Percentiles rank a stretch among this genome's conserved stretches.
Evolutionary conservation across 345 rosid genomes (phyloP).

Genomic region (Stellera chamaejasme): DNA sequence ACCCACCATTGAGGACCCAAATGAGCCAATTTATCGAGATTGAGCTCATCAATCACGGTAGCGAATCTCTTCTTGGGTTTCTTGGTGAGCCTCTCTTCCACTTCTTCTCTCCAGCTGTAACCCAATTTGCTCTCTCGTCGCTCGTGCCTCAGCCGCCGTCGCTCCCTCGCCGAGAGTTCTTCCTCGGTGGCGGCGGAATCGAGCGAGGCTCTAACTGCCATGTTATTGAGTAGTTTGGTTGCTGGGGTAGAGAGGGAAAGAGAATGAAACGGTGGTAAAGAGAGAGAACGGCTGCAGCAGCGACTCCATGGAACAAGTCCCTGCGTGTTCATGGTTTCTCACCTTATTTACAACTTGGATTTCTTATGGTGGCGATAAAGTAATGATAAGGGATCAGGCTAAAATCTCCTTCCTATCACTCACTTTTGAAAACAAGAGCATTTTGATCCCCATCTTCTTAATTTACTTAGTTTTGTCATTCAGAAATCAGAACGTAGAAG

Average conservation of each 20-base stretch:
- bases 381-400: no score
- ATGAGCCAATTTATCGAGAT: slow-evolving; percentile 59
- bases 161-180: slow-evolving; percentile 67
- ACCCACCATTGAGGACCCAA: slow-evolving; percentile 86
- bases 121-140: slow-evolving; percentile 59
- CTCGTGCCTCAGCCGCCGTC: slow-evolving; percentile 75
- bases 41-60: slow-evolving; percentile 53
- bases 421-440: no score
- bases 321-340: slow-evolving; percentile 37
- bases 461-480: no score
- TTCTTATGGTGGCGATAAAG: no score
- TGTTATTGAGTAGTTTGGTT: slow-evolving; percentile 10
- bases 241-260: slow-evolving; percentile 13
- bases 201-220: slow-evolving; percentile 32
- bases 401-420: no score
- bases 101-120: slow-evolving; percentile 76
- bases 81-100: slow-evolving; percentile 59
- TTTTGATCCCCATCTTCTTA: no score
- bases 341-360: no score
- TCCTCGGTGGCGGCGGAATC: slow-evolving; percentile 26
- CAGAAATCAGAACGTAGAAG: no score
- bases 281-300: slow-evolving; percentile 17
- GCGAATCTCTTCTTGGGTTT: slow-evolving; percentile 57
- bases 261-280: slow-evolving; percentile 19
- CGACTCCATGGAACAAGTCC: slow-evolving; percentile 70